Evolutionary conservation across 805 yeast species (phyloP).

Genomic region (Zygoascus bituminiphila): DNA sequence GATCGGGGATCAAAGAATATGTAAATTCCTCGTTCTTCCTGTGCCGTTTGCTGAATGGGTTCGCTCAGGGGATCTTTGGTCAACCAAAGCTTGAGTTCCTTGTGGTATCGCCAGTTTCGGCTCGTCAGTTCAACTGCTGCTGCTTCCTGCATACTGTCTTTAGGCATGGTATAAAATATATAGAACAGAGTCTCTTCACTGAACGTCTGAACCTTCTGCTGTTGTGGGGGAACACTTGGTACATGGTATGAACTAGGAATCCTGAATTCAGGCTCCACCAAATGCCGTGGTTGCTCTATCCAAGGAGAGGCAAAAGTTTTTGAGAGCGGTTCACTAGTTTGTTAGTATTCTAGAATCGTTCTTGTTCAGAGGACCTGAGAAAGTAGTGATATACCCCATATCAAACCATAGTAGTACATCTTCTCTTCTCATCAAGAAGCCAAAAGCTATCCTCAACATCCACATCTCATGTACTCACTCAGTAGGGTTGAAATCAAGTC

Average conservation of each 20-base stretch:
- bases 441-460: too few relatives aligned
- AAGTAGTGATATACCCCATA: not conserved
- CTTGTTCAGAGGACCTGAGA: not conserved
- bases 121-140: conserved; percentile 86
- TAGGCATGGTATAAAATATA: conserved; percentile 87
- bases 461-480: conserved; percentile 20
- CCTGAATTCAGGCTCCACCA: conserved; percentile 75
- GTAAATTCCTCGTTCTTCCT: conserved; percentile 87
- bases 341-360: not conserved
- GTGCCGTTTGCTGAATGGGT: conserved; percentile 72
- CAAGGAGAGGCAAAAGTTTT: conserved; percentile 83
- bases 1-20: conserved; percentile 90
- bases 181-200: conserved; percentile 90
- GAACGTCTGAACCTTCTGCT: conserved; percentile 40
- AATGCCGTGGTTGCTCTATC: conserved; percentile 85
- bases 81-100: conserved; percentile 91
- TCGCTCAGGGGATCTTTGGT: conserved; percentile 89
- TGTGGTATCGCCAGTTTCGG: conserved; percentile 96
- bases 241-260: conserved; percentile 52
- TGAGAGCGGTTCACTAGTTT: conserved; percentile 36
- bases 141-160: conserved; percentile 86
- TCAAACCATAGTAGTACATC: not conserved
- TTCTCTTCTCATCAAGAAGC: too few relatives aligned
- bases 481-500: conserved; percentile 46
- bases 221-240: conserved; percentile 36